Evolutionary conservation across 495 filamentous ascomycete species (phyloP).

Genomic region (Neurospora pannonica): DNA sequence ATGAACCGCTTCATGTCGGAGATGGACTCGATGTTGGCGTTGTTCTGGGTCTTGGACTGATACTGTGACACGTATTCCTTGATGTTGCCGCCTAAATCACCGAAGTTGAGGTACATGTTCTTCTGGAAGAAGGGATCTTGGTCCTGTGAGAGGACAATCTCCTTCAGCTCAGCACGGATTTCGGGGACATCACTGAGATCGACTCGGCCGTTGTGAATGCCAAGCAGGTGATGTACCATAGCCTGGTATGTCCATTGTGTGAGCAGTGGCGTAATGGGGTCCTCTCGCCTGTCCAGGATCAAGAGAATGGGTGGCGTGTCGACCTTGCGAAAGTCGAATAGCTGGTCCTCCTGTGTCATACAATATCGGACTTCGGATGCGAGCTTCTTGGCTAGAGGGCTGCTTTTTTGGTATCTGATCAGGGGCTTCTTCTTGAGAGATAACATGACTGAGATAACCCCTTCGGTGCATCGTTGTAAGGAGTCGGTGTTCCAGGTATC

Average conservation of each 20-base stretch:
- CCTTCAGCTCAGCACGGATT: conserved; percentile 80
- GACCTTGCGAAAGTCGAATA: conserved; percentile 92
- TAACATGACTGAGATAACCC: conserved; percentile 69
- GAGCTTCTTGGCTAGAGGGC: conserved; percentile 80
- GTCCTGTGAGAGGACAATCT: conserved; percentile 93
- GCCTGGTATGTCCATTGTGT: conserved; percentile 99
- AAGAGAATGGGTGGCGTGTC: conserved; percentile 92
- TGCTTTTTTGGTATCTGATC: conserved; percentile 90
- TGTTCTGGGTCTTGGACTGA: conserved; percentile 87
- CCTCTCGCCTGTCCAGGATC: conserved; percentile 84
- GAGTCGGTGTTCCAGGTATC: conserved; percentile 88
- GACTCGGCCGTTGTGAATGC: conserved; percentile 86
- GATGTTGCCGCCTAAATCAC: conserved; percentile 92
- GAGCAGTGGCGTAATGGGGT: conserved; percentile 89
- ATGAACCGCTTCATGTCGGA: conserved; percentile 98
- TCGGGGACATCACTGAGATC: conserved; percentile 82
- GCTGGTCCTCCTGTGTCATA: conserved; percentile 89
- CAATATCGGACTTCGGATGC: conserved; percentile 86
- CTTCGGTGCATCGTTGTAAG: conserved; percentile 74
- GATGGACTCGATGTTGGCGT: conserved; percentile 91
- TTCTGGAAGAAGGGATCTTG: conserved; percentile 99
- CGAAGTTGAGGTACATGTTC: conserved; percentile 99
- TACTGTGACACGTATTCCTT: conserved; percentile 98
- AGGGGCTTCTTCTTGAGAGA: conserved; percentile 93
- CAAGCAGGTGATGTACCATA: conserved; percentile 94